phyloP scores from a whole-genome alignment of 2,329 filamentous ascomycete genomes.

The Monosporascus sp. region DNA sequence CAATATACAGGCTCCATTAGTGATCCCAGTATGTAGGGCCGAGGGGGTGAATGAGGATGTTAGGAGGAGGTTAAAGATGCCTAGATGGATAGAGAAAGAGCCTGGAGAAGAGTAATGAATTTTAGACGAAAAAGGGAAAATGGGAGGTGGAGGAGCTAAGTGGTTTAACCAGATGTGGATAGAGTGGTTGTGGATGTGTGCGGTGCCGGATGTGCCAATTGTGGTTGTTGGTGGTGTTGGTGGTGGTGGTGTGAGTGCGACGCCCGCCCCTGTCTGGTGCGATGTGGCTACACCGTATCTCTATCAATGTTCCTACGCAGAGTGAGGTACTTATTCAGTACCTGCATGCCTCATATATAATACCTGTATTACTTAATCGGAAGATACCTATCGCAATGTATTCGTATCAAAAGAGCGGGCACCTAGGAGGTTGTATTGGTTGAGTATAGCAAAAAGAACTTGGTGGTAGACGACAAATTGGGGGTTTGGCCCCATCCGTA shows the following conservation, averaged over 20 bases:
- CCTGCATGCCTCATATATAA: too few relatives aligned
- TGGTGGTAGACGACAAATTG: background rate
- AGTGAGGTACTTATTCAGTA: too few relatives aligned
- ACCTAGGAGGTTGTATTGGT: background rate
- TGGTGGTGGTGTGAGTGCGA: too few relatives aligned
- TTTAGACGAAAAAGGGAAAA: slow-evolving; percentile 1
- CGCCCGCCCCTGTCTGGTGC: too few relatives aligned
- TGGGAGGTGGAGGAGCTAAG: background rate
- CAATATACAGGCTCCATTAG: slow-evolving; percentile 34
- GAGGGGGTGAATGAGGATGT: background rate
- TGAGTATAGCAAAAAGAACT: background rate
- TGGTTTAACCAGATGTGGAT: background rate
- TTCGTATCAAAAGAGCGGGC: too few relatives aligned
- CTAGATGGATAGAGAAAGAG: slow-evolving; percentile 7
- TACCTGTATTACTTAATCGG: too few relatives aligned
- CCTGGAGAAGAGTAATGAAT: slow-evolving; percentile 28
- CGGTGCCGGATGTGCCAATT: background rate
- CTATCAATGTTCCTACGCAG: too few relatives aligned
- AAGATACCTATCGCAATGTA: too few relatives aligned
- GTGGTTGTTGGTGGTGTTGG: too few relatives aligned
- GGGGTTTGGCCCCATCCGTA: background rate
- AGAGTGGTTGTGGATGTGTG: background rate
- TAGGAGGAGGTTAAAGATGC: background rate
- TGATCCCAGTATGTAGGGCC: slow-evolving; percentile 9
- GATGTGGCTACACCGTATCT: too few relatives aligned